Evolutionary conservation across 108 stramenopile genomes (phyloP).

Genomic region (Thalassiosira profunda): DNA sequence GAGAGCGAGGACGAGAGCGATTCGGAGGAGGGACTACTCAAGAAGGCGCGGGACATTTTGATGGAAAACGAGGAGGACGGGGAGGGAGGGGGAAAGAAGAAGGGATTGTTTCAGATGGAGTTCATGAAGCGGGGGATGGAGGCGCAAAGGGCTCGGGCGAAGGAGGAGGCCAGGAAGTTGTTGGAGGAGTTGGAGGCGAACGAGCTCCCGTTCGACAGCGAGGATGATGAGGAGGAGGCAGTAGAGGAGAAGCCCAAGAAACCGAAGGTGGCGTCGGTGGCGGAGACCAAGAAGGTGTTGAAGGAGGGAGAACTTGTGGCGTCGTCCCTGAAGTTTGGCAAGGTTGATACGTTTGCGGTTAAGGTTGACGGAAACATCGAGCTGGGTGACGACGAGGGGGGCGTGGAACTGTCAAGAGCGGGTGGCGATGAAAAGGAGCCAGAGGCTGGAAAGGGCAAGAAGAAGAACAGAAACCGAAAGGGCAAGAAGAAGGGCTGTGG

Average conservation of each 20-base stretch:
- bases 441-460: conserved; percentile 26
- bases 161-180: conserved; percentile 87
- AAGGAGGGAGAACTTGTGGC: conserved; percentile 85
- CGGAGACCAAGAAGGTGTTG: conserved; percentile 69
- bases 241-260: conserved; percentile 29
- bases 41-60: conserved; percentile 67
- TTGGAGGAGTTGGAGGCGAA: conserved; percentile 92
- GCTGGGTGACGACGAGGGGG: neutral
- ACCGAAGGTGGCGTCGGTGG: conserved; percentile 61
- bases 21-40: conserved; percentile 71
- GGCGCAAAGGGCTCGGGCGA: conserved; percentile 82
- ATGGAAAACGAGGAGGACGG: conserved; percentile 62
- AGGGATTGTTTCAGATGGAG: conserved; percentile 88
- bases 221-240: conserved; percentile 39
- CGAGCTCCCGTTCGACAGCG: conserved; percentile 54
- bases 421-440: conserved; percentile 4
- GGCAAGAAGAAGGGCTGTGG: neutral
- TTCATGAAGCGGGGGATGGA: conserved; percentile 96
- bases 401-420: conserved; percentile 12
- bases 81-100: conserved; percentile 51
- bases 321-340: conserved; percentile 76
- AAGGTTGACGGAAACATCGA: conserved; percentile 24
- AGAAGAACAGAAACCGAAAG: conserved; percentile 34
- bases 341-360: conserved; percentile 62
- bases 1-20: conserved; percentile 42